A percentile compares a stretch with the other conserved stretches of the same genome.
Conservation (phyloP, 1,139 yeast genomes). For the Candida frijolesensis region DNA sequence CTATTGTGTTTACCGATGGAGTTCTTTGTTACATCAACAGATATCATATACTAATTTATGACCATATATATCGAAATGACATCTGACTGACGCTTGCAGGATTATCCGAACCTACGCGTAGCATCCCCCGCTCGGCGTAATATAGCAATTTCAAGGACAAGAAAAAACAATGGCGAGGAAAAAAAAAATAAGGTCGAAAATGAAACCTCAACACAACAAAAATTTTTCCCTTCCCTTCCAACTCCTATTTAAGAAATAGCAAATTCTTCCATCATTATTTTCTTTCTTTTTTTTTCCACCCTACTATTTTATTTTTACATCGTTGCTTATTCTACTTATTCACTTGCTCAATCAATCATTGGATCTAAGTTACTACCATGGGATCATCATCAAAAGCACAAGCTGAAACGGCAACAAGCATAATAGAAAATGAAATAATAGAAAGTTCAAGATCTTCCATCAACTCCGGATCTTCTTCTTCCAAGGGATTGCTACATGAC, state of each 20-base stretch:
- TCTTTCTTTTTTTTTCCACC: neutral
- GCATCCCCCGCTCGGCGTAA: conserved; percentile 4
- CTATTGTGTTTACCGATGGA: too few relatives aligned
- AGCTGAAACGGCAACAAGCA: neutral
- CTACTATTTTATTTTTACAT: neutral
- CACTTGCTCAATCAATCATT: neutral
- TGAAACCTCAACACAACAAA: conserved; percentile 2
- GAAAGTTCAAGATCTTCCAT: conserved; percentile 12
- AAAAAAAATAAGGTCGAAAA: neutral
- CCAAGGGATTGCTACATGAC: conserved; percentile 12
- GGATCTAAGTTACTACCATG: neutral
- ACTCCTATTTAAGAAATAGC: neutral
- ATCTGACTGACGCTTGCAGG: neutral
- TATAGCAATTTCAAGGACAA: neutral
- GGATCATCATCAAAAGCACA: conserved; percentile 3
- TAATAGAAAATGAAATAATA: conserved; percentile 6
- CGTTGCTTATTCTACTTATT: neutral
- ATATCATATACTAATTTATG: too few relatives aligned
- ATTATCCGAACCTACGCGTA: neutral
- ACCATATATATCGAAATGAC: too few relatives aligned
- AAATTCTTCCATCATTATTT: neutral
- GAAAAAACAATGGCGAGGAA: neutral
- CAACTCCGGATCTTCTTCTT: conserved; percentile 11
- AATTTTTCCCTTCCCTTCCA: neutral
- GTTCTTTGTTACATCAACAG: too few relatives aligned